Evolutionary conservation across 129 eudicot species (phyloP), one percentile per base, ranked within the genome.

Genomic region (Artemisia annua): DNA sequence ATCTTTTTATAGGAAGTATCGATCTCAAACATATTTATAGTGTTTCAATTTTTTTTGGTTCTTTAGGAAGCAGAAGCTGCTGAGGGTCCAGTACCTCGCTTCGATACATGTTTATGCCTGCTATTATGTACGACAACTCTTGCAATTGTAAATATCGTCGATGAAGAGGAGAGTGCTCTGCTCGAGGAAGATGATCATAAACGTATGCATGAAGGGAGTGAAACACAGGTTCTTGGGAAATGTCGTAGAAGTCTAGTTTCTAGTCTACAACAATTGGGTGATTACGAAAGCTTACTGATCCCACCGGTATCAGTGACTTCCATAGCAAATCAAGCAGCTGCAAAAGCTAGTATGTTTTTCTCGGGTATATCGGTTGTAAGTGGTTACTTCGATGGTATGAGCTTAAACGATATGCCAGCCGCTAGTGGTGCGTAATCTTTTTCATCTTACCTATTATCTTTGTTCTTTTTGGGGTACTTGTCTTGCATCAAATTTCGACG

Each of bases 31-130:
- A 30, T 35, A 14, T 14, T 48, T 32, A 4, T 49, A 22, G 7
- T 74, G 15, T 12, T 55, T 8, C 17, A 20, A 54, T 39, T 32
- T 48, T 48, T 30, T 59, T 51, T 48, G 4, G 18, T 70, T 70
- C 66, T 24, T 48, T 80, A 94, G 99, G 99, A 94, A 83, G 83
- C 90, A 69, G 91, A 91, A 83, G 86, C 97, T 28, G 82, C 84
- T 56, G 99, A 94, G 83, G 97, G 97, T 28, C 99, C 99, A 35
- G 85, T 90, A 67, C 97, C 99, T 75, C 99, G 99, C 46, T 79
- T 88, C 12, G 99, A 94, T 72, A 83, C 99, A 10, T 94, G 99
- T 83, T 81, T 94, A 73, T 94, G 99, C 87, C 66, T 94, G 84
- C 83, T 94, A 48, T 79, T 94, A 81, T 94, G 96, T 49, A 79